Conservation (phyloP, 352 stramenopile species). For the Thalassiosira exigua region DNA sequence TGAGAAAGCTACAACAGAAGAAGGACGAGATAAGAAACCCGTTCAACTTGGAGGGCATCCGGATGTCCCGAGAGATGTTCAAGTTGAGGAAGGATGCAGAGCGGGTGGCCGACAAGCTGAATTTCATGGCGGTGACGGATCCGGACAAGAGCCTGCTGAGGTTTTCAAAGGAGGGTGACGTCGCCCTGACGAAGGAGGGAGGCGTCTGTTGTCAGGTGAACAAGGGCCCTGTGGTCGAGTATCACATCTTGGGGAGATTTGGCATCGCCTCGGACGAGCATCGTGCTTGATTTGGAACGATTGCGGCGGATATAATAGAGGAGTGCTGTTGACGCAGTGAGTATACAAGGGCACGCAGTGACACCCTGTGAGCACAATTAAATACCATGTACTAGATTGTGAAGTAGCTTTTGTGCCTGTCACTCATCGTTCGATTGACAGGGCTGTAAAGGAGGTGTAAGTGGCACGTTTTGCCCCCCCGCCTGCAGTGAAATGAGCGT, state of each 20-base stretch:
- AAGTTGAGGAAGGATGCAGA: conserved; percentile 38
- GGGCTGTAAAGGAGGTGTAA: no score
- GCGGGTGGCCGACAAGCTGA: conserved; percentile 33
- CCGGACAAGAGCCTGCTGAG: conserved; percentile 60
- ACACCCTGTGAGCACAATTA: background rate
- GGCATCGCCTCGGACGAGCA: conserved; percentile 62
- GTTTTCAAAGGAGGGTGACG: conserved; percentile 61
- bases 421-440: no score
- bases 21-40: conserved; percentile 49
- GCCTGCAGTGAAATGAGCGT: no score
- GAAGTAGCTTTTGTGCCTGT: no score
- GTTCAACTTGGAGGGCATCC: conserved; percentile 50
- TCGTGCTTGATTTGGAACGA: no score
- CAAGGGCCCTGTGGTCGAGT: conserved; percentile 70
- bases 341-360: background rate
- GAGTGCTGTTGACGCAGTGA: conserved; percentile 13
- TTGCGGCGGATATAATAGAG: no score
- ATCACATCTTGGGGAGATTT: conserved; percentile 80
- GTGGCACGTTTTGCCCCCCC: no score
- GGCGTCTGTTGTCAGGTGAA: conserved; percentile 73
- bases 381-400: no score
- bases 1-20: conserved; percentile 46
- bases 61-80: conserved; percentile 46
- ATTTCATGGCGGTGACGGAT: conserved; percentile 55
- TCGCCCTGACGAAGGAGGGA: conserved; percentile 74